Evolutionary conservation across 2,329 filamentous ascomycete species (phyloP).

Genomic region (Monilinia fructigena): DNA sequence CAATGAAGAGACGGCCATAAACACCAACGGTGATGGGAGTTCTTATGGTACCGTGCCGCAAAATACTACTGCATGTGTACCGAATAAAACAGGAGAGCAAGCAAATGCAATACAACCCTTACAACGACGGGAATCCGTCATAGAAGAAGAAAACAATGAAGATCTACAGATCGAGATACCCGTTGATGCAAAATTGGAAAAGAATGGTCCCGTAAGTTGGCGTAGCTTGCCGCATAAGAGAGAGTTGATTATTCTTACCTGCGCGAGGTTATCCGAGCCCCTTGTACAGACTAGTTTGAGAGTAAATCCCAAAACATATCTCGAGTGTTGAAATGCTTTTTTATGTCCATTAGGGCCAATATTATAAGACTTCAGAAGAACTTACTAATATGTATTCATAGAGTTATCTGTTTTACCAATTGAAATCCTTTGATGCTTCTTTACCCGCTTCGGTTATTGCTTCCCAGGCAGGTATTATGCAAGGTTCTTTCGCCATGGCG

Average conservation of each 20-base stretch:
- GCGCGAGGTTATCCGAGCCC: conserved; percentile 80
- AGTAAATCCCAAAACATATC: conserved; percentile 21
- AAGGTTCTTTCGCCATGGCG: conserved; percentile 63
- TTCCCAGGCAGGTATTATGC: conserved; percentile 65
- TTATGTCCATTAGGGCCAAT: background rate
- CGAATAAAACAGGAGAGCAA: conserved; percentile 15
- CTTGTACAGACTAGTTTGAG: conserved; percentile 68
- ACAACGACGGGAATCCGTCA: conserved; percentile 27
- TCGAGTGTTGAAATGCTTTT: conserved; percentile 2
- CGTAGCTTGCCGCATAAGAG: conserved; percentile 72
- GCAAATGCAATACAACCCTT: background rate
- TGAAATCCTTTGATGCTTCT: conserved; percentile 57
- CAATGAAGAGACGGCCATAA: background rate
- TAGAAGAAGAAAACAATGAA: conserved; percentile 35
- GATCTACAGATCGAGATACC: conserved; percentile 34
- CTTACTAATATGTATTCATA: conserved; percentile 48
- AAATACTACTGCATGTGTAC: background rate
- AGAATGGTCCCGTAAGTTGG: conserved; percentile 58
- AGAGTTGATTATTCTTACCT: conserved; percentile 74
- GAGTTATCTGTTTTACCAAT: conserved; percentile 72
- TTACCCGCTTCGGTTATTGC: conserved; percentile 51
- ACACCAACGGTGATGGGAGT: conserved; percentile 3
- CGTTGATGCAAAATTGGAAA: conserved; percentile 25
- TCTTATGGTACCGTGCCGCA: conserved; percentile 14
- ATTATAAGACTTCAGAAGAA: background rate